Evolutionary conservation across 2,329 filamentous ascomycete species (phyloP).

Genomic region (Periconia sp.): DNA sequence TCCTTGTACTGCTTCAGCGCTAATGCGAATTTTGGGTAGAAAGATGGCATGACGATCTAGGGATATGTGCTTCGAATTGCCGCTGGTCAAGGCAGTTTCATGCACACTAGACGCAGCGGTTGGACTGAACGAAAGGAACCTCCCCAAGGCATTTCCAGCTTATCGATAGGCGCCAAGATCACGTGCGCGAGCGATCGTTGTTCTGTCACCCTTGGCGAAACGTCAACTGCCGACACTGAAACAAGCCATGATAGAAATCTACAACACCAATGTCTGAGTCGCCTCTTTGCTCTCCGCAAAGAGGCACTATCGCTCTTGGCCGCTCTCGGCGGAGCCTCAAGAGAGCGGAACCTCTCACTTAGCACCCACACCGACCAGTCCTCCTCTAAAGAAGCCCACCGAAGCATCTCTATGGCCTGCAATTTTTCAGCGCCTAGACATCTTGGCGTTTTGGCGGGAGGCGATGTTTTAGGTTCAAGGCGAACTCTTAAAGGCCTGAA

Average conservation of each 20-base stretch:
- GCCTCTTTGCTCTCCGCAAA: slow-evolving; percentile 14
- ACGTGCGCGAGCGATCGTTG: slow-evolving; percentile 1
- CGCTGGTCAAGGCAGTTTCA: no score
- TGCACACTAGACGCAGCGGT: no score
- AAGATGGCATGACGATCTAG: no score
- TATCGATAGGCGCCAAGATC: slow-evolving; percentile 1
- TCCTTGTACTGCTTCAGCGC: no score
- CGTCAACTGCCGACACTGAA: slow-evolving; percentile 22
- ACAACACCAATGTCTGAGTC: slow-evolving; percentile 31
- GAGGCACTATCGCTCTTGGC: slow-evolving; percentile 8
- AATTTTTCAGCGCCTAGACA: slow-evolving; percentile 15
- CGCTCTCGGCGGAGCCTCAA: slow-evolving; percentile 7
- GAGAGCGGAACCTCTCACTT: slow-evolving; percentile 12
- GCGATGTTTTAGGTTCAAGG: slow-evolving; percentile 1
- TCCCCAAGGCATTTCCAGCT: no score
- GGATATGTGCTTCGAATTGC: no score
- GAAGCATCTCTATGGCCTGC: slow-evolving; percentile 5
- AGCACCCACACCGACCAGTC: slow-evolving; percentile 7
- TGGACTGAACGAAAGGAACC: no score
- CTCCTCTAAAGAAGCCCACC: slow-evolving; percentile 6
- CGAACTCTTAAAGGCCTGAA: slow-evolving; percentile 15
- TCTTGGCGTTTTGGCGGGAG: slow-evolving; percentile 21
- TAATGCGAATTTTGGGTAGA: no score
- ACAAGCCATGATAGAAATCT: slow-evolving; percentile 26
- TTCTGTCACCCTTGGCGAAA: slow-evolving; percentile 18